These are phyloP conservation scores for Vigna unguiculata DNA, from an alignment of 306 rosid genomes.

Conservation along the genomic window DNA sequence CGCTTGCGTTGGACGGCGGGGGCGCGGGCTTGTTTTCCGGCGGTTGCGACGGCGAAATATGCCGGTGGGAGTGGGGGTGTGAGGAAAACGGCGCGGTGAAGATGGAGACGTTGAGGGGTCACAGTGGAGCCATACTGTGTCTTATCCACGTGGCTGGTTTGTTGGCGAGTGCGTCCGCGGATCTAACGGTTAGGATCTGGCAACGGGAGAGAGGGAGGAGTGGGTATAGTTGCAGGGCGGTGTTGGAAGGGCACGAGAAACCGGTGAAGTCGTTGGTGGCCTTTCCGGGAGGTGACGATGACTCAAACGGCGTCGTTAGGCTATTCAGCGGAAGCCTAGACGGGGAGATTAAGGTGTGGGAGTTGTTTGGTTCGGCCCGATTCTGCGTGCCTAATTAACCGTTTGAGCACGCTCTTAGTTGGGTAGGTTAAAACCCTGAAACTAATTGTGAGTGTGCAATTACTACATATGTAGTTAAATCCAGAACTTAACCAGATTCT, in stretches of 20 bases:
- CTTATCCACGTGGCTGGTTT: slow-evolving; percentile 48
- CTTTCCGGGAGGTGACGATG: slow-evolving; percentile 6
- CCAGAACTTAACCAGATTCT: neutral
- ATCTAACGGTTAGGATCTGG: slow-evolving; percentile 78
- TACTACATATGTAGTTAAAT: neutral
- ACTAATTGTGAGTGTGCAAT: neutral
- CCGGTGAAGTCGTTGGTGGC: slow-evolving; percentile 69
- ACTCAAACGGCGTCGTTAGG: slow-evolving; percentile 41
- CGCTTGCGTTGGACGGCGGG: slow-evolving; percentile 47
- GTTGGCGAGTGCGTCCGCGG: slow-evolving; percentile 66
- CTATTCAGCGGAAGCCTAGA: slow-evolving; percentile 66
- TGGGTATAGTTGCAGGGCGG: slow-evolving; percentile 45
- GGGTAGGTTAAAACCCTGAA: slow-evolving; percentile 8
- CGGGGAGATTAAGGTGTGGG: slow-evolving; percentile 66
- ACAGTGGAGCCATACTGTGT: slow-evolving; percentile 61
- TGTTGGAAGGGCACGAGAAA: slow-evolving; percentile 65
- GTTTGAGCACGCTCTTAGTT: neutral
- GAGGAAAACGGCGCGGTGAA: slow-evolving; percentile 26
- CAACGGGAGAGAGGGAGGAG: slow-evolving; percentile 20
- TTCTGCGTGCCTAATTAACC: neutral
- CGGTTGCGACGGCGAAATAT: slow-evolving; percentile 46
- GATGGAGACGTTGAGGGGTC: slow-evolving; percentile 55
- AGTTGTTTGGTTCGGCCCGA: slow-evolving; percentile 36
- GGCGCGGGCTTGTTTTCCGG: slow-evolving; percentile 57
- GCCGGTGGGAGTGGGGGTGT: slow-evolving; percentile 54